Conservation (phyloP, 352 stramenopile genomes). For the Pythium plurisporium region DNA sequence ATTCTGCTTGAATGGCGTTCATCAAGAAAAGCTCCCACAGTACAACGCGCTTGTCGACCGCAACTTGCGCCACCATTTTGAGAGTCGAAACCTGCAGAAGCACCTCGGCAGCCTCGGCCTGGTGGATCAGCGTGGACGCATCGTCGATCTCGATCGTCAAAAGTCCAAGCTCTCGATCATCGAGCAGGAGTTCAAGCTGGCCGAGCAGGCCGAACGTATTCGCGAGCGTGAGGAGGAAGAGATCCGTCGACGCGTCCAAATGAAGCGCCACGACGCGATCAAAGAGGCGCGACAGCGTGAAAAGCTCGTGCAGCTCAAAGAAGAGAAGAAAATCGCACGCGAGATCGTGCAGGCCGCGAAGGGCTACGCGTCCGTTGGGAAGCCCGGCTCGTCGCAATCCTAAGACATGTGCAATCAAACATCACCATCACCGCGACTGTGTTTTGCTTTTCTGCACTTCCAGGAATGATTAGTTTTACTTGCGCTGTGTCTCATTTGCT, state of each 20-base stretch:
- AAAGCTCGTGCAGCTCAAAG: conserved; percentile 82
- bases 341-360: conserved; percentile 83
- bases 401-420: background rate
- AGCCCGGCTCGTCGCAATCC: conserved; percentile 10
- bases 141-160: conserved; percentile 88
- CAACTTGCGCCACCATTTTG: conserved; percentile 89
- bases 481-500: conserved; percentile 6
- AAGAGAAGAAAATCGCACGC: conserved; percentile 82
- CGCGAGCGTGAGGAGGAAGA: conserved; percentile 83
- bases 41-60: conserved; percentile 89
- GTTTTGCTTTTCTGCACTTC: background rate
- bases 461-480: no score
- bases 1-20: conserved; percentile 54
- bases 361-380: conserved; percentile 46
- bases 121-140: conserved; percentile 84
- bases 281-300: conserved; percentile 78
- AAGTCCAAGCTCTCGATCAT: conserved; percentile 90
- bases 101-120: conserved; percentile 77
- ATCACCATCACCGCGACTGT: background rate
- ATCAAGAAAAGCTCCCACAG: conserved; percentile 63
- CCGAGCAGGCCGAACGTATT: conserved; percentile 70
- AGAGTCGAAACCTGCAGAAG: conserved; percentile 67
- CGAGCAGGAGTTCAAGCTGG: conserved; percentile 89
- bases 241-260: conserved; percentile 81
- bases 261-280: conserved; percentile 83